Base-by-base conservation (phyloP, 2,329 filamentous ascomycete species). In the Decorospora gaudefroyi region DNA sequence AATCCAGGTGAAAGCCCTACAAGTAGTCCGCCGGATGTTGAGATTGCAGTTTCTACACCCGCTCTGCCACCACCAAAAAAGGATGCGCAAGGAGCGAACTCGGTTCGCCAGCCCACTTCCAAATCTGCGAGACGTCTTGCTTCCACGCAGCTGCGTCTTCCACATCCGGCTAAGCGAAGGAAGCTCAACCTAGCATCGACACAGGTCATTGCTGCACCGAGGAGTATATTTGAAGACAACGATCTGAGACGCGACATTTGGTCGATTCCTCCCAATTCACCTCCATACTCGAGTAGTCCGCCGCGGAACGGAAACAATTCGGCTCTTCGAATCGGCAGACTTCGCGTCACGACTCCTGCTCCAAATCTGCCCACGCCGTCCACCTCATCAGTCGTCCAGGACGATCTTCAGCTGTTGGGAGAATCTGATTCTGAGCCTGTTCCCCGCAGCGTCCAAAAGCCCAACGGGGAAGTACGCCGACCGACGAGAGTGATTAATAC, bases 181-280 rank as follows among this genome's bases (percentile, higher is more conserved):
- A 66, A 49, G 37, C 29, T 61, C 18, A 51, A 58, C 16, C 26
- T 42, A 7, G 11, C 55, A 17, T 45, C 37, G 15, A 53, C 47
- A n/a, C 57, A 59, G 23, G 16, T 34, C 19, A 26, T 25, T 6
- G 30, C 32, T 6, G 39, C 30, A 37, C 34, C 47, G 10, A 49
- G 43, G 30, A 51, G 48, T 16, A 46, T 49, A 11, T 50, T 46
- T 15, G 46, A 54, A 7, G 32, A 33, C 10, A 11, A 36, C 13
- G 19, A 15, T 6, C 10, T 45, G 37, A 46, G 18, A 36, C 39
- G 37, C 19, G 64, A 71, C 28, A 57, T 68, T 2, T 73, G 67
- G 56, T 59, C 67, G 2, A 53, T 73, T n/a, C 72, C 73, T 13
- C 72, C 72, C 7, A 65, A 68, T n/a, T 75, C 74, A 7, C 74